These are phyloP conservation scores for Diaporthe citri DNA, from an alignment of 2,329 filamentous ascomycete species.

Conservation along the genomic window DNA sequence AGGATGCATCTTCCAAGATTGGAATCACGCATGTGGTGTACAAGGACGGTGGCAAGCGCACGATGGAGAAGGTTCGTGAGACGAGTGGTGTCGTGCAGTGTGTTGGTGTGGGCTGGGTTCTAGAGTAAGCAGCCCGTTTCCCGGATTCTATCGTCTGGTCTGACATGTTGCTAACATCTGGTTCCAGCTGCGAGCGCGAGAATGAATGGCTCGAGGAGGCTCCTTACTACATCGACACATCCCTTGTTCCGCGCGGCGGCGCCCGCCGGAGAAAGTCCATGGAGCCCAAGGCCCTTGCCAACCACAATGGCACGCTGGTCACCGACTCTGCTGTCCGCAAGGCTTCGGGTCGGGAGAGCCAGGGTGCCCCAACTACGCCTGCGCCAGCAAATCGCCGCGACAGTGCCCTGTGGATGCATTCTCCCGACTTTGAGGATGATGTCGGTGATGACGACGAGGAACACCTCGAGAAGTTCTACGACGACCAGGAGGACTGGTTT, in stretches of 20 bases:
- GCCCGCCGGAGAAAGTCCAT: slow-evolving; percentile 83
- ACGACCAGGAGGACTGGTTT: slow-evolving; percentile 54
- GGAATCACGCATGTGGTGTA: slow-evolving; percentile 91
- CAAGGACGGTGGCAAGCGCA: slow-evolving; percentile 86
- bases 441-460: slow-evolving; percentile 47
- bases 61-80: slow-evolving; percentile 83
- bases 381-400: slow-evolving; percentile 61
- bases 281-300: slow-evolving; percentile 79
- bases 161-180: slow-evolving; percentile 45
- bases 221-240: slow-evolving; percentile 77
- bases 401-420: slow-evolving; percentile 67
- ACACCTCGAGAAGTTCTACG: slow-evolving; percentile 54
- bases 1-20: slow-evolving; percentile 61
- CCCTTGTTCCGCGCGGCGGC: slow-evolving; percentile 76
- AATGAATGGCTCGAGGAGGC: slow-evolving; percentile 82
- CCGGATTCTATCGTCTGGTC: neutral
- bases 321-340: slow-evolving; percentile 48
- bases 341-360: slow-evolving; percentile 49
- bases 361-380: slow-evolving; percentile 61
- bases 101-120: slow-evolving; percentile 88
- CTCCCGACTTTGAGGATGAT: slow-evolving; percentile 60
- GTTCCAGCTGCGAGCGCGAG: slow-evolving; percentile 77
- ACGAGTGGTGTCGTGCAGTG: slow-evolving; percentile 82
- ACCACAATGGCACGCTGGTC: slow-evolving; percentile 75
- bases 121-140: slow-evolving; percentile 74